Evolutionary conservation across 768 basidiomycete genomes (phyloP).

Genomic region (Podaxis pistillaris): DNA sequence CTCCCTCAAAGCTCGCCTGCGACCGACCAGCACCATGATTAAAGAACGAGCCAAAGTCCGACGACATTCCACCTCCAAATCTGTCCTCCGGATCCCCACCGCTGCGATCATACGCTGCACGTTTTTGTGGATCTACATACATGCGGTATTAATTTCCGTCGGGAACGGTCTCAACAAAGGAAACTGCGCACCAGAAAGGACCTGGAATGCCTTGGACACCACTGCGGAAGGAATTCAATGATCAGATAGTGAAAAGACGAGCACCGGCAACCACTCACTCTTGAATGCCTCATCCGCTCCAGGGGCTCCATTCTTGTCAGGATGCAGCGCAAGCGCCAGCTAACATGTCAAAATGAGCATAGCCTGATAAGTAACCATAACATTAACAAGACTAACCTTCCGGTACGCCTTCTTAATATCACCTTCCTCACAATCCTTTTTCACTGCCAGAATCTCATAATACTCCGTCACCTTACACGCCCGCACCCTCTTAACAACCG

Average conservation of each 20-base stretch:
- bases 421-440: conserved; percentile 77
- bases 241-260: conserved; percentile 9
- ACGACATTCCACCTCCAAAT: conserved; percentile 61
- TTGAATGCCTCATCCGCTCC: conserved; percentile 99
- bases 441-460: conserved; percentile 85
- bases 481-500: conserved; percentile 83
- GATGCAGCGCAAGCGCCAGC: conserved; percentile 88
- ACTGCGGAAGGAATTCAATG: conserved; percentile 45
- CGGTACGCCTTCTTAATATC: conserved; percentile 95
- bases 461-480: conserved; percentile 87
- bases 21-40: conserved; percentile 9
- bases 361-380: not conserved
- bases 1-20: conserved; percentile 62
- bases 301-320: conserved; percentile 96
- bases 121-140: conserved; percentile 75
- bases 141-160: not conserved
- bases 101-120: conserved; percentile 79
- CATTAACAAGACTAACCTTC: conserved; percentile 55
- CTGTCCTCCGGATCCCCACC: conserved; percentile 90
- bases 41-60: conserved; percentile 26
- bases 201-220: conserved; percentile 97
- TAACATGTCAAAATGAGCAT: conserved; percentile 26
- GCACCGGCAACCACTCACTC: conserved; percentile 48
- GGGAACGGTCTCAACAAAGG: not conserved
- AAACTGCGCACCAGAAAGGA: conserved; percentile 65